Evolutionary conservation across 495 filamentous ascomycete genomes (phyloP), one percentile per base, ranked within the genome.

Genomic region (Penicilliopsis zonata): DNA sequence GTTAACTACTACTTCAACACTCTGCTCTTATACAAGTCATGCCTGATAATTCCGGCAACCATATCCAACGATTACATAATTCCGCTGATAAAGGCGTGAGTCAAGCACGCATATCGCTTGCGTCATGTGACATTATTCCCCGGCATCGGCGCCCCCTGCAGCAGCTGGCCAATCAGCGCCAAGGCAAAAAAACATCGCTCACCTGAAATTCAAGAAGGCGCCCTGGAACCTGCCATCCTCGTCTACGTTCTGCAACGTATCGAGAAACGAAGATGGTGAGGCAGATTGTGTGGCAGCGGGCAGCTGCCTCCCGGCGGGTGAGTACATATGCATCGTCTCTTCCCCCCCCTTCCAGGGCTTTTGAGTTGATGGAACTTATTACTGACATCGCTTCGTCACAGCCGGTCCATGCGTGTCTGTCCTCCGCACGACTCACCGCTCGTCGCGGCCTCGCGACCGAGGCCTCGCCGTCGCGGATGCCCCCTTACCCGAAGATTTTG

Each of bases 401-500:
- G 49, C 28, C 49, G 40, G 42, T 43, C 13, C 40, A 43, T 35
- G 41, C 39, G 33, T 48, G 49, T 38, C 49, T 52, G 17, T 37
- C 45, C 30, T 42, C 45, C 25, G 38, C 44, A 34, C 27, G 36
- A 32, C 18, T 42, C 5, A 21, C 40, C 28, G 26, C 20, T 27
- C 47, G 43, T 30, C 48, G 53, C 30, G 42, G 36, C 26, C 46
- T 67, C 25, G 48, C 62, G 51, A 38, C 61, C 53, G 28, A 47
- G 36, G 35, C 31, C 42, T 59, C 41, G 30, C 57, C 57, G 24
- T 59, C 63, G 13, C 67, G 75, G 40, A 68, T 62, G 36, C 76
- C 76, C 12, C 76, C 75, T n/a, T 83, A 82, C 53, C 46, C 55
- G 7, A 76, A 72, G 45, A 69, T 81, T 16, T 47, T 74, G 15